phyloP scores from a whole-genome alignment of 495 filamentous ascomycete species.

The Neurospora intermedia region DNA sequence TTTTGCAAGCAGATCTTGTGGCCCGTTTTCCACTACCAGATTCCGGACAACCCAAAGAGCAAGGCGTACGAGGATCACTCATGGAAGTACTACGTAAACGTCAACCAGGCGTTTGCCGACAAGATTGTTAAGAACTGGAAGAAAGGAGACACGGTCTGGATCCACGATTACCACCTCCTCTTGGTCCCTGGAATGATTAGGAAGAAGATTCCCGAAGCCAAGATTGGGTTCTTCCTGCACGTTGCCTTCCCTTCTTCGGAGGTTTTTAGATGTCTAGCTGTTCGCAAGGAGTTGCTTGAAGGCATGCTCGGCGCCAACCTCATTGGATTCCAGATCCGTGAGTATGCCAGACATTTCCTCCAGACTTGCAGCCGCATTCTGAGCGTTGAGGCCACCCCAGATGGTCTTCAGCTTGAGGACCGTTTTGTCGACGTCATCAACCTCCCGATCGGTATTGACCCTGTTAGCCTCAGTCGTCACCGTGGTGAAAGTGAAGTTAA shows the following conservation, averaged over 20 bases:
- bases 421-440: slow-evolving; percentile 79
- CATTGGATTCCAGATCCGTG: slow-evolving; percentile 82
- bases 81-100: slow-evolving; percentile 82
- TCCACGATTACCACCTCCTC: slow-evolving; percentile 89
- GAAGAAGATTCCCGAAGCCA: slow-evolving; percentile 73
- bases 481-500: slow-evolving; percentile 63
- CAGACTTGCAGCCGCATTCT: slow-evolving; percentile 87
- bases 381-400: slow-evolving; percentile 72
- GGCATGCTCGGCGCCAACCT: slow-evolving; percentile 86
- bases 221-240: slow-evolving; percentile 92
- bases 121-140: slow-evolving; percentile 85
- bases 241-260: slow-evolving; percentile 93
- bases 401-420: slow-evolving; percentile 84
- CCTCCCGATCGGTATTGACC: slow-evolving; percentile 74
- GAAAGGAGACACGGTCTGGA: slow-evolving; percentile 80
- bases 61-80: slow-evolving; percentile 95
- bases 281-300: slow-evolving; percentile 73
- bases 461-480: slow-evolving; percentile 57
- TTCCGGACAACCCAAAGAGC: slow-evolving; percentile 92
- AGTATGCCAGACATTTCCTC: slow-evolving; percentile 87
- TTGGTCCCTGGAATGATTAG: slow-evolving; percentile 89
- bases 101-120: slow-evolving; percentile 86
- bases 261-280: slow-evolving; percentile 80
- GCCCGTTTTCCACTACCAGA: slow-evolving; percentile 93
- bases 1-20: slow-evolving; percentile 87